Evolutionary conservation across 257 asterid genomes (phyloP).

Genomic region (Knoxia roxburghii): DNA sequence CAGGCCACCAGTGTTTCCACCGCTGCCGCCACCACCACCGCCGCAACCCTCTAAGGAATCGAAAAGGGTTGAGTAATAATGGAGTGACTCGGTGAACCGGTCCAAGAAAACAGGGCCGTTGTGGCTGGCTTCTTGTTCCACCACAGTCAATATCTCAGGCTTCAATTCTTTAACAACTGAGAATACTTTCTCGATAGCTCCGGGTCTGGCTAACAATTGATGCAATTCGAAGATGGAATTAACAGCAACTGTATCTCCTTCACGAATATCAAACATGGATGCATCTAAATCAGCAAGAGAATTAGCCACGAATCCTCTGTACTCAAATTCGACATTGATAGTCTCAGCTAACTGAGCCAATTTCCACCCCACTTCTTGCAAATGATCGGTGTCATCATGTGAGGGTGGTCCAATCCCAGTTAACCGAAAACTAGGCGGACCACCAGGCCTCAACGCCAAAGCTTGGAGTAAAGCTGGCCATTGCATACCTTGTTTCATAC

Average conservation of each 20-base stretch:
- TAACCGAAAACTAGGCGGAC: slow-evolving; percentile 72
- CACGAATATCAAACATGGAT: slow-evolving; percentile 61
- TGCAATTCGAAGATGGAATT: slow-evolving; percentile 85
- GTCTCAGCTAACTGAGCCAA: slow-evolving; percentile 67
- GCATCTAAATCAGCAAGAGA: slow-evolving; percentile 70
- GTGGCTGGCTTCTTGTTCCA: slow-evolving; percentile 87
- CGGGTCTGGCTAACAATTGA: slow-evolving; percentile 57
- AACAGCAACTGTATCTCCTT: slow-evolving; percentile 69
- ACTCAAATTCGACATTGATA: slow-evolving; percentile 64
- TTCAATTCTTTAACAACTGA: slow-evolving; percentile 48
- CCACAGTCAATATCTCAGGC: slow-evolving; percentile 73
- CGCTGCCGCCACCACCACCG: slow-evolving; percentile 20
- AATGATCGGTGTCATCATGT: slow-evolving; percentile 56
- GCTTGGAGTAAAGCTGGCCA: slow-evolving; percentile 95
- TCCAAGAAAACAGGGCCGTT: slow-evolving; percentile 65
- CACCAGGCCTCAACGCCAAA: slow-evolving; percentile 73
- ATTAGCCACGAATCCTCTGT: slow-evolving; percentile 60
- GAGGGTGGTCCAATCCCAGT: slow-evolving; percentile 85
- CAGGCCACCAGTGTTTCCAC: slow-evolving; percentile 28
- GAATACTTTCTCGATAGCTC: slow-evolving; percentile 56
- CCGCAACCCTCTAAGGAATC: slow-evolving; percentile 73
- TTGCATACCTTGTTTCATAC: slow-evolving; percentile 93
- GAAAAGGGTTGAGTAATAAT: slow-evolving; percentile 82
- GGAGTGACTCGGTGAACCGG: slow-evolving; percentile 75
- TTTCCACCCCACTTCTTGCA: slow-evolving; percentile 72